Evolutionary conservation across 441 rosid species (phyloP), one percentile per base, ranked within the genome.

Genomic region (Euphorbia celastroides): DNA sequence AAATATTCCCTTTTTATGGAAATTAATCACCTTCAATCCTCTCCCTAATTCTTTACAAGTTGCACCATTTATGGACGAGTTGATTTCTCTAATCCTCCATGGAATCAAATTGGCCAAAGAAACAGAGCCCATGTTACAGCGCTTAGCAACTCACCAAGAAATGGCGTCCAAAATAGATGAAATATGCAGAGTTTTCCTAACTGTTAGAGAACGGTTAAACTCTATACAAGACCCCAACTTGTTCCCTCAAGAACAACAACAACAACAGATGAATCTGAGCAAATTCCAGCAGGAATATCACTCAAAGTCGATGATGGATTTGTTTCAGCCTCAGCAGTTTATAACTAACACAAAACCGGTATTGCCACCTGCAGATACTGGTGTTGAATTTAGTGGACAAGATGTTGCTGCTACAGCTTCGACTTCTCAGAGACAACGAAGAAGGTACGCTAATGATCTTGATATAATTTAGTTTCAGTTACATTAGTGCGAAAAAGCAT

Each of bases 91-190:
- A 64, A 74, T 90, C 67, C 77, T 78, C 31, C 75, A 67, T 0
- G 98, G 92, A 1, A 74, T 88, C 73, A 76, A 74, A 22, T 70
- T 82, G 16, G 93, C 81, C 10, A 75, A 73, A 52, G 82, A 79
- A 5, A 87, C 90, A 31, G 90, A 88, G 72, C 62, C 83, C 3
- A 81, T 34, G 76, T 78, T 89, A 16, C 77, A 60, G 28, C 69
- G 70, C 74, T 41, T 76, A 50, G 74, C 65, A 42, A 83, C 80
- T 2, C 54, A 60, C 4, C 72, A 64, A 5, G 81, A 72, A 2
- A 38, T 58, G 62, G 62, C 84, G 36, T 46, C 78, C 7, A 67
- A 58, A 16, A 75, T 72, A 14, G 87, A 81, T 16, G 81, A 76
- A 14, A 87, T 90, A 44, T 54, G 78, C 5, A 75, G 60, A 13